These are phyloP conservation scores for Jimgerdemannia flammicorona DNA, from an alignment of 192 early-diverging fungal species.

Conservation along the genomic window DNA sequence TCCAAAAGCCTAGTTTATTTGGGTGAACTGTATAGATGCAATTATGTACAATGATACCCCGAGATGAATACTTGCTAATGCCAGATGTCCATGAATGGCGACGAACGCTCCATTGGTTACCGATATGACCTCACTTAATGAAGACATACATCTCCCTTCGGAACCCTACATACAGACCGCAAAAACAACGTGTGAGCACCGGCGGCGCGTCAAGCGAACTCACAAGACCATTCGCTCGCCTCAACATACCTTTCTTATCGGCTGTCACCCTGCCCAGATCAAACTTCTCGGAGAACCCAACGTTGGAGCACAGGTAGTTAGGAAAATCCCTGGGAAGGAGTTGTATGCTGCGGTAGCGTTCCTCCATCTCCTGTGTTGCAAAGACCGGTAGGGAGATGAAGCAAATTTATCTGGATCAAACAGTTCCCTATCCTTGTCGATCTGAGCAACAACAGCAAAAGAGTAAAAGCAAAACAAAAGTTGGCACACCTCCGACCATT, in stretches of 20 bases:
- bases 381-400: neutral
- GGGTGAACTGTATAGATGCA: no score
- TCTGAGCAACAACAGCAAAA: neutral
- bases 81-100: no score
- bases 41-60: no score
- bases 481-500: slow-evolving; percentile 26
- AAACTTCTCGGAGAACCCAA: slow-evolving; percentile 32
- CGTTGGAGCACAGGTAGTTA: slow-evolving; percentile 30
- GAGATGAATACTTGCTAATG: no score
- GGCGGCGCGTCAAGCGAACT: neutral
- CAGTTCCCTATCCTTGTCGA: neutral
- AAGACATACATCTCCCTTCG: neutral
- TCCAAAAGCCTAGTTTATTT: no score
- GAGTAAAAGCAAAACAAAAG: neutral
- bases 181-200: neutral
- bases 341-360: slow-evolving; percentile 30
- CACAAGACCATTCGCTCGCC: neutral
- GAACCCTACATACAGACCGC: neutral
- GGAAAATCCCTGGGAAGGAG: slow-evolving; percentile 38
- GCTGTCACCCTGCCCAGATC: slow-evolving; percentile 20
- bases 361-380: slow-evolving; percentile 21
- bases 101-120: no score
- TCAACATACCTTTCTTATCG: slow-evolving; percentile 6
- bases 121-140: neutral
- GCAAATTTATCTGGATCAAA: neutral